A percentile compares a stretch with the other conserved stretches of the same genome.
Evolutionary conservation across 345 rosid genomes (phyloP).

Genomic region (Odontarrhena argentea): DNA sequence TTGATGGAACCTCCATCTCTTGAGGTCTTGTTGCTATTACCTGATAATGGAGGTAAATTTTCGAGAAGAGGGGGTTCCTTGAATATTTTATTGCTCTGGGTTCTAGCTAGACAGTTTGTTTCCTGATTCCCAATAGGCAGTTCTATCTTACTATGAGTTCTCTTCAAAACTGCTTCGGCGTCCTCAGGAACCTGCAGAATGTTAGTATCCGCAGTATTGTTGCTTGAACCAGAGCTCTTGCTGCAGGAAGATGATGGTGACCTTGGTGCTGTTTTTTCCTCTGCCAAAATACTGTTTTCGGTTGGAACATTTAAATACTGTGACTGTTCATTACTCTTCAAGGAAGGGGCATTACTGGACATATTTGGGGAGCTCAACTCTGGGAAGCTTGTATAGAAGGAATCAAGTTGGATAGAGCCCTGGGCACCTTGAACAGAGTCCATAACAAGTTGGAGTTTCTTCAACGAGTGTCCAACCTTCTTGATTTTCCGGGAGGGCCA

Average conservation of each 20-base stretch:
- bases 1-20: constrained; percentile 37
- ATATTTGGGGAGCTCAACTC: constrained; percentile 65
- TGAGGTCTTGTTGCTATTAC: constrained; percentile 23
- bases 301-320: constrained; percentile 44
- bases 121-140: constrained; percentile 48
- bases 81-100: constrained; percentile 62
- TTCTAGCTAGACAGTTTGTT: constrained; percentile 50
- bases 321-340: constrained; percentile 41
- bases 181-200: constrained; percentile 40
- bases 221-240: constrained; percentile 68
- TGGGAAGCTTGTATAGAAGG: constrained; percentile 86
- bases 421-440: constrained; percentile 92
- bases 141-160: constrained; percentile 57
- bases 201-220: constrained; percentile 34
- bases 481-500: constrained; percentile 98
- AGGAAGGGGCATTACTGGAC: constrained; percentile 47
- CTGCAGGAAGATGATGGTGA: constrained; percentile 74
- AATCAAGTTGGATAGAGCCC: constrained; percentile 74
- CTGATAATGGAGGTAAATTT: constrained; percentile 45
- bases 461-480: constrained; percentile 90
- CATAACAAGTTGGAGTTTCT: constrained; percentile 87
- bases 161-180: constrained; percentile 47
- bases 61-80: constrained; percentile 48
- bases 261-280: constrained; percentile 51
- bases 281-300: constrained; percentile 45